phyloP scores from a whole-genome alignment of 2,329 filamentous ascomycete genomes.

The Aspergillus udagawae region DNA sequence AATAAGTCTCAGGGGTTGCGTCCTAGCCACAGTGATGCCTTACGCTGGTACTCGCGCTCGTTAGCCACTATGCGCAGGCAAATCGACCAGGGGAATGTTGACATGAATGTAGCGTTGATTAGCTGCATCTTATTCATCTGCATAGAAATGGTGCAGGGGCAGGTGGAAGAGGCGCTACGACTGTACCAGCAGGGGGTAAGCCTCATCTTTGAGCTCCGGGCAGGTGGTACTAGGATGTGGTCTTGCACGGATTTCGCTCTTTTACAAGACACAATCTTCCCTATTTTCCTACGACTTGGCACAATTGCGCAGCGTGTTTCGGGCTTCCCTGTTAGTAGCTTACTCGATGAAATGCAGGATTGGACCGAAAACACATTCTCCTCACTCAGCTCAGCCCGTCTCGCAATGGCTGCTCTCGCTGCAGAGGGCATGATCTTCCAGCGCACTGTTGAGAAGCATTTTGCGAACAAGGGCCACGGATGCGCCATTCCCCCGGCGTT shows the following conservation, averaged over 20 bases:
- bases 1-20: constrained; percentile 1
- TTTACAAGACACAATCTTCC: constrained; percentile 24
- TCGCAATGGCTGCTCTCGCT: neutral
- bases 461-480: neutral
- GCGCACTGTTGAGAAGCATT: neutral
- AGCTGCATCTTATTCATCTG: constrained; percentile 31
- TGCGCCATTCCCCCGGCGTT: neutral
- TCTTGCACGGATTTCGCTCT: no score
- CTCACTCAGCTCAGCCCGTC: constrained; percentile 16
- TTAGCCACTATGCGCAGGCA: constrained; percentile 23
- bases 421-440: constrained; percentile 3
- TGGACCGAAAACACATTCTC: constrained; percentile 4
- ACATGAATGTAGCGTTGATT: constrained; percentile 26
- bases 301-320: constrained; percentile 16
- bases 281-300: constrained; percentile 26
- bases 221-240: no score
- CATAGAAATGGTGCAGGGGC: constrained; percentile 28
- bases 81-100: constrained; percentile 22
- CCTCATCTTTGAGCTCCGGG: constrained; percentile 21
- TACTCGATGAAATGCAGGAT: constrained; percentile 1
- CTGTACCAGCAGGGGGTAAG: constrained; percentile 28
- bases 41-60: constrained; percentile 31
- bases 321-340: constrained; percentile 4
- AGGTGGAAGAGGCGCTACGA: constrained; percentile 20
- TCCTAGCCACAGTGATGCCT: constrained; percentile 22